A percentile compares a stretch with the other conserved stretches of the same genome.
Conservation (phyloP, 2,329 filamentous ascomycete species). For the Ophiostoma pallidulum region DNA sequence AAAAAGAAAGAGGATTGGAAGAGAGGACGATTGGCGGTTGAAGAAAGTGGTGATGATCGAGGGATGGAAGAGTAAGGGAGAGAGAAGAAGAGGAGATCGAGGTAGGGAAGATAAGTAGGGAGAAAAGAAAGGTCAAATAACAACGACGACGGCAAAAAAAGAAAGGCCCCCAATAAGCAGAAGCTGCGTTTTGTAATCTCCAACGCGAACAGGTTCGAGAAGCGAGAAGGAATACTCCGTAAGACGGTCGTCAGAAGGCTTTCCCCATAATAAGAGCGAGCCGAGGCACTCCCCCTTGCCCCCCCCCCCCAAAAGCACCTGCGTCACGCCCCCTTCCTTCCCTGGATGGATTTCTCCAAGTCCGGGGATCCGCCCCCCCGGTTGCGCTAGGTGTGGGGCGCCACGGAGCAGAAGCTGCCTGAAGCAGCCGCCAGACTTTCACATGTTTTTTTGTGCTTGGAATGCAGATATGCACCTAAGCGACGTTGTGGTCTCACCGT, state of each 20-base stretch:
- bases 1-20: background rate
- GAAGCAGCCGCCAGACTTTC: background rate
- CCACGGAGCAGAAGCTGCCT: constrained; percentile 4
- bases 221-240: too few species aligned
- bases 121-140: background rate
- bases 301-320: constrained; percentile 8
- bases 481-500: background rate
- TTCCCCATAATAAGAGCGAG: background rate
- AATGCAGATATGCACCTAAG: constrained; percentile 2
- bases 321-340: constrained; percentile 11
- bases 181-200: constrained; percentile 2
- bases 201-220: background rate
- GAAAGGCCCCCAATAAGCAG: background rate
- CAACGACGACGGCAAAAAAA: background rate
- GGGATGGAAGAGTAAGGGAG: background rate
- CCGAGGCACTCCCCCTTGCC: constrained; percentile 12
- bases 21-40: too few species aligned
- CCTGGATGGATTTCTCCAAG: constrained; percentile 5
- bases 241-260: too few species aligned
- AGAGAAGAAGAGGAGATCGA: background rate
- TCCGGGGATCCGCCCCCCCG: constrained; percentile 6
- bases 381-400: too few species aligned
- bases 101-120: background rate
- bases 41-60: too few species aligned
- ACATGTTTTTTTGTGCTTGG: constrained; percentile 2